Evolutionary conservation across 2,329 filamentous ascomycete genomes (phyloP), one percentile per base, ranked within the genome.

Genomic region (Phialocephala subalpina): DNA sequence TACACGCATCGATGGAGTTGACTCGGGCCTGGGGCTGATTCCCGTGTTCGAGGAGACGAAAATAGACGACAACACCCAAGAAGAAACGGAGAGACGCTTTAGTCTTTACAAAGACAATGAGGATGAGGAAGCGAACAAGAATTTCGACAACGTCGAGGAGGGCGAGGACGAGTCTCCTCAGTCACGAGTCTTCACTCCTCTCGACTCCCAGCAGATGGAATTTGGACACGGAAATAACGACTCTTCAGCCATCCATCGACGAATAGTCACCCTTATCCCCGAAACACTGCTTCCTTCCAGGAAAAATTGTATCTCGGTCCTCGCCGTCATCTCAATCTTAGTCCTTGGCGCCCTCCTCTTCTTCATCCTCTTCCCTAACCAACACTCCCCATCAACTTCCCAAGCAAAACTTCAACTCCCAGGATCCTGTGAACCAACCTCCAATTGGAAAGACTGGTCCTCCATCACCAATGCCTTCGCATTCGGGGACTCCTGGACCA

Each of bases 401-500:
- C 38, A 16, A 14, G 18, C 18, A 16, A 14, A 42, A 14, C 12
- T 16, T 42, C 38, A 42, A 14, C 3, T 9, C 38, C 38, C 38
- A 42, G 38, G 38, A 5, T 6, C 4, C 11, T 67, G 62, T 33
- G 40, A 27, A 8, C 56, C 66, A 38, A 64, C 42, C 25, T 60
- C 62, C 18, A 60, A 67, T 27, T 67, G 60, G 66, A 62, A 62
- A 2, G 68, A 64, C 16, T 81, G 77, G 76, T 57, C 73, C 7
- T 72, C 74, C 36, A 73, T 82, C 64, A 80, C 80, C 68, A 72
- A 81, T 66, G 75, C 79, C 2, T 82, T 82, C 63, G 75, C 79
- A 53, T 82, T 82, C 62, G 79, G 79, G 20, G 79, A 81, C 71
- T 81, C 79, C 5, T 81, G 81, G 65, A 77, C 79, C 7, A 69